Evolutionary conservation across 148 eudicot species (phyloP), one percentile per base, ranked within the genome.

Genomic region (Dianthus caryophyllus): DNA sequence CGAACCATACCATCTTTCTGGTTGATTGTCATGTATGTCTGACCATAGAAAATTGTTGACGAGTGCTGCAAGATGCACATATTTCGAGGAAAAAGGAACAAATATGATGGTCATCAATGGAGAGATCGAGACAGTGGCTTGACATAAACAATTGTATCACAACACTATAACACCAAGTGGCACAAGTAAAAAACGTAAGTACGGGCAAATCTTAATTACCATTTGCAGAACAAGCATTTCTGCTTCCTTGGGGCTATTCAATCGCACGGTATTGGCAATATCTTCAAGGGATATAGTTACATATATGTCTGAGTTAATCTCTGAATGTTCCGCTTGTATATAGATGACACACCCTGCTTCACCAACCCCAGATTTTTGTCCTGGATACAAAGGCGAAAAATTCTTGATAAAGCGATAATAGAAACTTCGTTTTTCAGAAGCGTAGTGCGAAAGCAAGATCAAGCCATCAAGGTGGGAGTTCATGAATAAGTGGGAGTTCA

Each of bases 1-100:
- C 85, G 82, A 74, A 93, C 98, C 98, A 93, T 93, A 77, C 98
- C 98, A 78, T 93, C 98, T 82, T 89, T 93, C 83, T 93, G 98
- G 82, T 93, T 93, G 39, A 93, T 93, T 52, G 84, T 81, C 29
- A 95, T 95, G 81, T 82, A 79, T 26, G 87, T 90, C 69, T 90
- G 87, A 47, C 96, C 91, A 69, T 89, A 22, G 54, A 47, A 17
- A 62, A 18, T 16, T 7, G 20, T 24, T 39, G 36, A 2, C 20
- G 36, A 38, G 22, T 50, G 30, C 24, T 36, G 22, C 21, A 14
- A 58, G 41, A 58, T n/a, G n/a, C 47, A 10, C 3, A 38, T 38
- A 38, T 38, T 20, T 3, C 5, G 18, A 10, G 30, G 27, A 29
- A n/a, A 46, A 13, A 10, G 21, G 6, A 47, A 24, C 36, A 64